A percentile compares a stretch with the other conserved stretches of the same genome.
Evolutionary conservation across 2,329 filamentous ascomycete genomes (phyloP).

Genomic region (Scedosporium boydii): DNA sequence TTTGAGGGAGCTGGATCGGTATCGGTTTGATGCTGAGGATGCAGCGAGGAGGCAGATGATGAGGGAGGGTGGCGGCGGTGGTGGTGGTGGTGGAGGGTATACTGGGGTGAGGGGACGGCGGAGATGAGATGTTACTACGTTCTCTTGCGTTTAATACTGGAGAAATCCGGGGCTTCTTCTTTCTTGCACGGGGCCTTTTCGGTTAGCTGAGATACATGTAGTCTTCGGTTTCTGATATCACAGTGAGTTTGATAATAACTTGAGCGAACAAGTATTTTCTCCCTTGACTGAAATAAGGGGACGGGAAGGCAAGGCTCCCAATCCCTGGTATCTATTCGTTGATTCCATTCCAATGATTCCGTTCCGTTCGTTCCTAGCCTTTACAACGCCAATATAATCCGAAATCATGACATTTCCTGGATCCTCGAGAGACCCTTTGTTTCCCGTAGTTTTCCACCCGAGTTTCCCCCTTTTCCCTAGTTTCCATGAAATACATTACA

Average conservation of each 20-base stretch:
- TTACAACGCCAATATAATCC: background rate
- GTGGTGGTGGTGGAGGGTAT: background rate
- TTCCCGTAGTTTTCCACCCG: background rate
- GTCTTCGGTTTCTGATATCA: no score
- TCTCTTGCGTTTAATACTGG: no score
- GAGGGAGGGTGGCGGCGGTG: background rate
- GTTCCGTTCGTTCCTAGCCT: background rate
- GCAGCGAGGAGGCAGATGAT: background rate
- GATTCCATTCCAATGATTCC: background rate
- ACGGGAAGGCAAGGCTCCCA: background rate
- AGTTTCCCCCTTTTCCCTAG: background rate
- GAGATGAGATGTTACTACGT: no score
- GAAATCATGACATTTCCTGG: background rate
- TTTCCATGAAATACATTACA: background rate
- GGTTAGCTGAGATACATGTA: no score
- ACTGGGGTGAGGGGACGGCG: background rate
- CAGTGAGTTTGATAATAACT: no score
- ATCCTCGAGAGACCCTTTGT: background rate
- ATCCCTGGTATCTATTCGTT: background rate
- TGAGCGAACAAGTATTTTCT: no score
- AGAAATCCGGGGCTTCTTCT: no score
- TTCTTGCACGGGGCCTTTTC: no score
- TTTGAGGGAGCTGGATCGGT: constrained; percentile 1
- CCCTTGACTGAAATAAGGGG: background rate
- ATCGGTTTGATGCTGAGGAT: background rate